Conservation (phyloP, 331 rosid species). For the Dryas integrifolia region DNA sequence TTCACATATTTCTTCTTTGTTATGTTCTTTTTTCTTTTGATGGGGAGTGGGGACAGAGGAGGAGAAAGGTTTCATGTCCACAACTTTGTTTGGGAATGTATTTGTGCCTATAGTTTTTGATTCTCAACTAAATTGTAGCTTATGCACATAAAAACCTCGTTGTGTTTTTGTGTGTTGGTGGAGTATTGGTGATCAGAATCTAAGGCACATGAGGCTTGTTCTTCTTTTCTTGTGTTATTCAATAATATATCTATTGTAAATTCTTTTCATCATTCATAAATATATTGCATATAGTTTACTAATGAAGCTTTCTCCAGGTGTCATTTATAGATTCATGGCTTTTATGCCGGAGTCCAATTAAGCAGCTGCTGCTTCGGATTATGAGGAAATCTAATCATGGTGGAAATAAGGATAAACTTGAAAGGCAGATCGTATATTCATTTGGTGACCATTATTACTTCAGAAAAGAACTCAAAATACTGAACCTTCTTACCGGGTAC, state of each 20-base stretch:
- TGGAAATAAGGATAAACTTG: constrained; percentile 38
- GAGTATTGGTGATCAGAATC: neutral
- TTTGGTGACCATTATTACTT: constrained; percentile 95
- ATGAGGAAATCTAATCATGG: constrained; percentile 56
- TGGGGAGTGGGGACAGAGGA: neutral
- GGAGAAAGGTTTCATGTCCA: neutral
- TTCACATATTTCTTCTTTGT: neutral
- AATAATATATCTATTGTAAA: neutral
- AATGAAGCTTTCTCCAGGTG: constrained; percentile 38
- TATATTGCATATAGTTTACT: neutral
- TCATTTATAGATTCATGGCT: constrained; percentile 84
- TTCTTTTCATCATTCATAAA: neutral
- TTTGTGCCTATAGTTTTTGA: neutral
- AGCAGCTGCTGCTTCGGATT: constrained; percentile 59
- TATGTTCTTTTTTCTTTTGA: neutral
- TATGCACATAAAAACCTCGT: neutral
- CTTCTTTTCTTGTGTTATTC: neutral
- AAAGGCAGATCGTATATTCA: constrained; percentile 58
- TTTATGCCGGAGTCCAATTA: constrained; percentile 52
- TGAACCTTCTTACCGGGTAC: constrained; percentile 87
- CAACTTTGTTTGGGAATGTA: neutral
- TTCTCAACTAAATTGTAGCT: neutral
- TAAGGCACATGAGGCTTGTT: neutral
- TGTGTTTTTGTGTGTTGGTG: neutral
- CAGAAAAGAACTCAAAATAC: constrained; percentile 67